A percentile compares a stretch with the other conserved stretches of the same genome.
These are phyloP conservation scores for Saitozyma podzolica DNA, from an alignment of 768 basidiomycete genomes.

Conservation along the genomic window DNA sequence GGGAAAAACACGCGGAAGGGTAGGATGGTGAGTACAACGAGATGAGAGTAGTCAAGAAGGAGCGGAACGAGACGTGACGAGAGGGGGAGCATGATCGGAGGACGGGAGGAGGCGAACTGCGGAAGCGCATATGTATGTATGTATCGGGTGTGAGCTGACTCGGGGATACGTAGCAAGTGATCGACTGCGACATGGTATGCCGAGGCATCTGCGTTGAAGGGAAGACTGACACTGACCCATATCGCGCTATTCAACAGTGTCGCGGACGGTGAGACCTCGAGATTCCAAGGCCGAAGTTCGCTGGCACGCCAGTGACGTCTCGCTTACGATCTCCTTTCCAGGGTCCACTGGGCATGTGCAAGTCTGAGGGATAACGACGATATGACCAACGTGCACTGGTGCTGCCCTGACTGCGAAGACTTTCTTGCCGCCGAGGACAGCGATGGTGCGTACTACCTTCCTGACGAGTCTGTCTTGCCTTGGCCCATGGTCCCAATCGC, in stretches of 20 bases:
- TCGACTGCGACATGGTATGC: no score
- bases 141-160: background rate
- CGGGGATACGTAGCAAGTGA: no score
- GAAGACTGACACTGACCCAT: no score
- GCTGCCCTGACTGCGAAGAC: constrained; percentile 5
- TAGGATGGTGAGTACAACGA: constrained; percentile 1
- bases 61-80: background rate
- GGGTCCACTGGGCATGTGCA: constrained; percentile 13
- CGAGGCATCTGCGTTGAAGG: no score
- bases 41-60: background rate
- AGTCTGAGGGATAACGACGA: constrained; percentile 1
- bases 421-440: no score
- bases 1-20: constrained; percentile 4
- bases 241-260: background rate
- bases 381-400: constrained; percentile 3
- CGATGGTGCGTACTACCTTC: background rate
- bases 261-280: no score
- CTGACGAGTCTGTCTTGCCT: background rate
- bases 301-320: background rate
- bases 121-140: background rate
- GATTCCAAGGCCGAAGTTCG: no score
- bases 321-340: background rate
- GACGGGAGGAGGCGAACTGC: background rate
- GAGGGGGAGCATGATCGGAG: no score
- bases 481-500: no score